A percentile compares a stretch with the other conserved stretches of the same genome.
Conservation (phyloP, 2,329 filamentous ascomycete species). For the Phyllosticta citrichinensis region DNA sequence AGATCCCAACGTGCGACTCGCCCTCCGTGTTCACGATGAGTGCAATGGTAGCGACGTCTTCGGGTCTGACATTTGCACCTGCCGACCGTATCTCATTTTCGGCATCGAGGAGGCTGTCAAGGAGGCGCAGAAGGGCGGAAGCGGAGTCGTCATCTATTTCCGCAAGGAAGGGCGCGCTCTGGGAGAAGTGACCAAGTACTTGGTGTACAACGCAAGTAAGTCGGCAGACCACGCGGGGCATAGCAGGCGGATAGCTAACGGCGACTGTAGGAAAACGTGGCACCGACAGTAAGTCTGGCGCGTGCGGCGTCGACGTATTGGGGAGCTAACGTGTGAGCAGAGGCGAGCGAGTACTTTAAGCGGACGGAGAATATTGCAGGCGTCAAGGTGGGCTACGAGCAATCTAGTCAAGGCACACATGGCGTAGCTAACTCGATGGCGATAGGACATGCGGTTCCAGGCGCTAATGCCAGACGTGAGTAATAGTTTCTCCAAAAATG, state of each 20-base stretch:
- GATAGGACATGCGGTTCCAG: constrained; percentile 79
- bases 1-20: constrained; percentile 68
- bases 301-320: neutral
- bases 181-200: constrained; percentile 85
- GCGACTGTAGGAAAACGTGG: constrained; percentile 51
- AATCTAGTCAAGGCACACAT: constrained; percentile 1
- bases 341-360: constrained; percentile 86
- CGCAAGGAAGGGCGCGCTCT: constrained; percentile 91
- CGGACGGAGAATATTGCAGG: constrained; percentile 97
- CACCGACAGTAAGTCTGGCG: constrained; percentile 42
- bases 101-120: constrained; percentile 97
- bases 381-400: constrained; percentile 48
- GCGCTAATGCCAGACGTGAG: constrained; percentile 79
- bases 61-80: constrained; percentile 95
- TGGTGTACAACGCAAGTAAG: constrained; percentile 62
- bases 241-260: neutral
- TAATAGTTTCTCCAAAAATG: constrained; percentile 57
- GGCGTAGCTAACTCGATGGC: constrained; percentile 12
- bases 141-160: constrained; percentile 96
- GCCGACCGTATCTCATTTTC: constrained; percentile 89
- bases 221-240: neutral
- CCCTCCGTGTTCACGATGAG: constrained; percentile 75
- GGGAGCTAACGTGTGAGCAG: constrained; percentile 17
- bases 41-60: constrained; percentile 98
- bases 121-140: constrained; percentile 87